Base-by-base conservation (phyloP, 2,329 filamentous ascomycete species). In the Diplocarpon rosae region DNA sequence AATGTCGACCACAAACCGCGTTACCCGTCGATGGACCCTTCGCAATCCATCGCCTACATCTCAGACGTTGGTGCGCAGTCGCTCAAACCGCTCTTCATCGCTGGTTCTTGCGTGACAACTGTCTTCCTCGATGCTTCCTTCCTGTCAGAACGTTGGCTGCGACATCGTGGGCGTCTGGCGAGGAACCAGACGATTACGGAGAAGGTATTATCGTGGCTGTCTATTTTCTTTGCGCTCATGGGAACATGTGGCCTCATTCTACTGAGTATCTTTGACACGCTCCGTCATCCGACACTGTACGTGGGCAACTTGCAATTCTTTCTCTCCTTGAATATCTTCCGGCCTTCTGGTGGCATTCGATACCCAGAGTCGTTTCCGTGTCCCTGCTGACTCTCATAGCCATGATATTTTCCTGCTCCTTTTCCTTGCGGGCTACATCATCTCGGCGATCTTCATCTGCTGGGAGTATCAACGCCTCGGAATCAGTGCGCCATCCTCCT, bases 391-490 rank as follows among this genome's bases (percentile, higher is more conserved):
- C 20, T 24, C 20, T 24, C 20, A 7, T 24, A 24, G 20, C 20
- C 20, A 24, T 24, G 71, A 86, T 57, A 69, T 78, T 2, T 94
- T 94, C 65, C 67, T 98, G 30, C 65, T 76, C 1, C 65, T 95
- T 41, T 98, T 98, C 63, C 86, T 95, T 61, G 78, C 65, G 12
- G 92, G 87, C 29, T 96, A 94, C 63, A 69, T 95, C 43, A 61
- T 95, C 43, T 86, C 81, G 4, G 89, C 90, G 45, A 73, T 95
- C 54, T 90, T 89, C 64, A 83, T 90, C 53, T 95, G 89, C 69
- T 80, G 78, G 68, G 88, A 95, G 63, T 95, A 94, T 63, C 83
- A 92, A 58, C 80, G 85, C 2, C 73, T 96, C 1, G 87, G 88
- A 20, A 78, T 83, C 42, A 81, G 75, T 76, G 63, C 43, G 72